phyloP scores from a whole-genome alignment of 139 green algal species.

The Spirogloea muscicola region DNA sequence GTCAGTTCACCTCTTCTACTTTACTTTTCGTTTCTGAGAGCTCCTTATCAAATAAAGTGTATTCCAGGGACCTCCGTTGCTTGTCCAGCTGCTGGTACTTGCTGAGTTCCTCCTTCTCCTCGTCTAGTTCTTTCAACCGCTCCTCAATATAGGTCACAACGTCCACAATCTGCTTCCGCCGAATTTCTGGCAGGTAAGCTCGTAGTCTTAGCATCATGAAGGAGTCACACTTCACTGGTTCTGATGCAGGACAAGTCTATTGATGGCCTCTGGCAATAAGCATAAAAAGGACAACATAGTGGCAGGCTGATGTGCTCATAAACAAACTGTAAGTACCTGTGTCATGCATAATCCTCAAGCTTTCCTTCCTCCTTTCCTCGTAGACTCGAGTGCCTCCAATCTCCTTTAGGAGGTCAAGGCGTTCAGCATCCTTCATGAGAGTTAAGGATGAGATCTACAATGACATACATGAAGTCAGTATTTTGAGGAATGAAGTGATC shows the following conservation, averaged over 20 bases:
- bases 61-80: constrained; percentile 77
- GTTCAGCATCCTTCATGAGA: constrained; percentile 83
- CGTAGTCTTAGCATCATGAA: no score
- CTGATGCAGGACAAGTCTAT: no score
- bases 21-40: constrained; percentile 53
- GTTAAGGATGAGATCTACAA: constrained; percentile 61
- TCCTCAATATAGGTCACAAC: constrained; percentile 61
- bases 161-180: constrained; percentile 71
- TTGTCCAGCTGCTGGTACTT: constrained; percentile 82
- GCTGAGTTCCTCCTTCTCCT: constrained; percentile 75
- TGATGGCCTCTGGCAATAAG: no score
- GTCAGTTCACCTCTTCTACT: constrained; percentile 53
- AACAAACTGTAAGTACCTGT: constrained; percentile 47
- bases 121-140: constrained; percentile 57
- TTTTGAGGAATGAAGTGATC: background rate
- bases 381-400: constrained; percentile 92
- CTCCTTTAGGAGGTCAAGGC: constrained; percentile 97
- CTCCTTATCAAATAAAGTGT: constrained; percentile 82
- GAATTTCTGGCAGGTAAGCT: no score
- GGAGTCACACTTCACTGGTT: no score
- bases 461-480: background rate
- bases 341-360: constrained; percentile 82
- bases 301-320: no score
- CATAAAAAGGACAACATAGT: no score
- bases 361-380: constrained; percentile 82